Conservation (phyloP, 176 grass and related monocot genomes). For the Hyparrhenia diplandra region DNA sequence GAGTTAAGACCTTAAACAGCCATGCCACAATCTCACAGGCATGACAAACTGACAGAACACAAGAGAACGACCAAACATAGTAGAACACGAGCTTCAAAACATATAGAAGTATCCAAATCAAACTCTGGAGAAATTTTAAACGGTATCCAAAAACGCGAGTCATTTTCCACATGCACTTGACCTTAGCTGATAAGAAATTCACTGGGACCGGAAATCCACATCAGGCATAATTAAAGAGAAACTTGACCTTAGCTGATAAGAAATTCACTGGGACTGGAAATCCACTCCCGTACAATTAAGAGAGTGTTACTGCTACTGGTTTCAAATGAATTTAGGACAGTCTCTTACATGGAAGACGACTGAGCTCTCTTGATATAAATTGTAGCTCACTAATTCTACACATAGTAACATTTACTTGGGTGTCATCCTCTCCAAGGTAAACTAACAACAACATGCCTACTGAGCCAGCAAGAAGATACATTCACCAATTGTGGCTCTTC, state of each 20-base stretch:
- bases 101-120: neutral
- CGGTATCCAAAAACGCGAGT: neutral
- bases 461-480: neutral
- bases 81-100: constrained; percentile 9
- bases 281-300: neutral
- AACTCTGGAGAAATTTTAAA: neutral
- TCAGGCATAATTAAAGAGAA: no score
- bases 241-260: neutral
- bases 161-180: neutral
- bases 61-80: neutral
- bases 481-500: neutral
- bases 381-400: neutral
- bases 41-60: neutral
- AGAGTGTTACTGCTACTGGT: neutral
- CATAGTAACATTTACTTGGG: neutral
- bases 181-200: neutral
- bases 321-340: neutral
- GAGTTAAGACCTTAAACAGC: no score
- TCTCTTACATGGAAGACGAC: neutral
- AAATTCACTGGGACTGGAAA: neutral
- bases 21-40: neutral
- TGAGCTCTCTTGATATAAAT: neutral
- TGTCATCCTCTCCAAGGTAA: neutral
- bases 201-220: neutral
- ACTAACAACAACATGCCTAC: neutral